Base-by-base conservation (phyloP, 495 filamentous ascomycete genomes). In the Lineolata rhizophorae region DNA sequence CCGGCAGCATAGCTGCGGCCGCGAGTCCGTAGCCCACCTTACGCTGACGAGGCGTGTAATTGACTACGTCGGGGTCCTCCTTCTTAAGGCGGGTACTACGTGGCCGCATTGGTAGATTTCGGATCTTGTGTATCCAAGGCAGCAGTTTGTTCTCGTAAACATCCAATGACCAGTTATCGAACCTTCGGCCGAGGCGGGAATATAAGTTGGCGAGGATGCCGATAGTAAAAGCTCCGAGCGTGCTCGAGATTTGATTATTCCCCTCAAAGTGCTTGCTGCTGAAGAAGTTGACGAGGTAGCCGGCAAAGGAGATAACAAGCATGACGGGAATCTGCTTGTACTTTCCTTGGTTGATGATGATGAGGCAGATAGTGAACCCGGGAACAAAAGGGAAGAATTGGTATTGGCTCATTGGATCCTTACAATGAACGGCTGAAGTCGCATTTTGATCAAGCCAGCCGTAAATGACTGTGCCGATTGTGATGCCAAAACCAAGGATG, bases 401-500 rank as follows among this genome's bases (percentile, higher is more conserved):
- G 39, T 69, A 54, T 14, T 62, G 62, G 2, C 60, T 47, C 16
- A 72, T 64, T 3, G 71, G 67, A 12, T 74, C 62, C 2, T 52
- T 57, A 52, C 84, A 93, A 14, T 60, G 71, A 2, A 76, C 70
- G 10, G 85, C 85, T 18, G 77, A 57, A 2, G 57, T 71, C 9
- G 85, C 85, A 18, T 78, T 58, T 2, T 58, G 24, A 51, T 91
- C 79, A 34, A 92, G 60, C 14, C 83, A 58, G 13, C 85, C 87
- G 43, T 90, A 93, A 5, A 95, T 60, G 2, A 77, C 76, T 0
- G 85, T 85, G 17, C 85, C 85, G 21, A 95, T 79, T 3, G 87
- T 94, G 42, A 95, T 92, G 4, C 85, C 87, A 43, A 85, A 94
- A n/a, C 85, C 85, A 5, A 95, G 72, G 52, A 94, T 91, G 1